These are phyloP conservation scores for Fraxinus velutina DNA, from an alignment of 305 asterid genomes.

Conservation along the genomic window DNA sequence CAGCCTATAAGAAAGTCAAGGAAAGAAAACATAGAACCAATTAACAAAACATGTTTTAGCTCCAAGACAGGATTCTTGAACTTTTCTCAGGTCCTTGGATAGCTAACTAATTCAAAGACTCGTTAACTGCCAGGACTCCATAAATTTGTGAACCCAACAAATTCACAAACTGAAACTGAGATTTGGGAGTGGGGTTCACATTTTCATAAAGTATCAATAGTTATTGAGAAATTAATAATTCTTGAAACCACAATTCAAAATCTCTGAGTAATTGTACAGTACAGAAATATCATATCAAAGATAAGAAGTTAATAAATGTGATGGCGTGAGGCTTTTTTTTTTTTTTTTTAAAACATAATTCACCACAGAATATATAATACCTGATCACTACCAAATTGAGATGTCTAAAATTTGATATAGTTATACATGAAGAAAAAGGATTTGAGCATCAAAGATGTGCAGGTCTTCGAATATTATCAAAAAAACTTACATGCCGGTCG, in stretches of 20 bases:
- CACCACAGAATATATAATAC: not conserved
- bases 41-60: not conserved
- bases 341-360: not conserved
- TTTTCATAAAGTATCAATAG: not conserved
- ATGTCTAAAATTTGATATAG: not conserved
- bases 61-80: not conserved
- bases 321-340: not conserved
- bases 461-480: slow-evolving; percentile 7
- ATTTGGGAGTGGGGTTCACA: not conserved
- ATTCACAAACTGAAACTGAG: not conserved
- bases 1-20: not conserved
- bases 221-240: not conserved
- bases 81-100: not conserved
- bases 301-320: slow-evolving; percentile 6
- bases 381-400: not conserved
- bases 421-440: slow-evolving; percentile 3
- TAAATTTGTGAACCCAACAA: not conserved
- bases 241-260: not conserved
- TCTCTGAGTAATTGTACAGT: not conserved
- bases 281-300: not conserved
- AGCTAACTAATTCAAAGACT: not conserved
- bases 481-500: slow-evolving; percentile 90
- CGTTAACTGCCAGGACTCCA: not conserved
- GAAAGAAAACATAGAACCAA: not conserved
- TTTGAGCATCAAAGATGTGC: slow-evolving; percentile 9